phyloP scores from a whole-genome alignment of 1,284 basidiomycete species.

The Cystobasidiaceae sp. region DNA sequence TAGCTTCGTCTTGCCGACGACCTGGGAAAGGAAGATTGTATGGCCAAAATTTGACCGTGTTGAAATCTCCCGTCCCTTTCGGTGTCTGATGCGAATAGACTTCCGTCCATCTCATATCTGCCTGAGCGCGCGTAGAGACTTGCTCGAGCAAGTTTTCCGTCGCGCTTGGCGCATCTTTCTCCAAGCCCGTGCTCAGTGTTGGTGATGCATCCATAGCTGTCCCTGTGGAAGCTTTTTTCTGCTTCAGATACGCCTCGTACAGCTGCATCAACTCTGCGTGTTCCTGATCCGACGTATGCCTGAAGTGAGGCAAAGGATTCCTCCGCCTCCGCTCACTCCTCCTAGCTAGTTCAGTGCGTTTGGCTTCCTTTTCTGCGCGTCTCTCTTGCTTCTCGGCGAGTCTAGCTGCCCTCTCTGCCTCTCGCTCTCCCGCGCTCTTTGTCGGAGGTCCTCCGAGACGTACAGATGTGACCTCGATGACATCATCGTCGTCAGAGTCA shows the following conservation, averaged over 20 bases:
- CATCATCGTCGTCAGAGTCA: constrained; percentile 10
- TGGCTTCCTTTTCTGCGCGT: not conserved
- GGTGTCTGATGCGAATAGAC: constrained; percentile 1
- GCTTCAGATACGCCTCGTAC: not conserved
- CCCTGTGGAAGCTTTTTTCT: not conserved
- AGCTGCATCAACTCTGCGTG: constrained; percentile 5
- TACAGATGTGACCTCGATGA: constrained; percentile 15
- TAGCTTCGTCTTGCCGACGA: constrained; percentile 10
- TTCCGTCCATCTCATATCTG: constrained; percentile 1
- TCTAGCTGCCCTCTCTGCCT: constrained; percentile 3
- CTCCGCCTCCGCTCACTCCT: not conserved
- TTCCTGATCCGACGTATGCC: constrained; percentile 5
- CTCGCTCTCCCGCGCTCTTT: constrained; percentile 1
- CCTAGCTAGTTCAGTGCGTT: not conserved
- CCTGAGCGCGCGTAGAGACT: not conserved
- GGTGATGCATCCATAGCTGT: too few relatives aligned
- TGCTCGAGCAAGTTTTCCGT: not conserved
- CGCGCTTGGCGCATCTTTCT: not conserved
- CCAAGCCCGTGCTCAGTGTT: too few relatives aligned
- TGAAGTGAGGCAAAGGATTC: constrained; percentile 13
- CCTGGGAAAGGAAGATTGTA: constrained; percentile 27
- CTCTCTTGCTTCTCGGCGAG: not conserved
- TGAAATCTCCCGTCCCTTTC: not conserved
- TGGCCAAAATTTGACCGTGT: constrained; percentile 30
- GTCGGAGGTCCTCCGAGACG: not conserved